Percentiles rank a stretch among this genome's conserved stretches.
These are phyloP conservation scores for Lachancea lanzarotensis DNA, from an alignment of 805 yeast species.

Conservation along the genomic window DNA sequence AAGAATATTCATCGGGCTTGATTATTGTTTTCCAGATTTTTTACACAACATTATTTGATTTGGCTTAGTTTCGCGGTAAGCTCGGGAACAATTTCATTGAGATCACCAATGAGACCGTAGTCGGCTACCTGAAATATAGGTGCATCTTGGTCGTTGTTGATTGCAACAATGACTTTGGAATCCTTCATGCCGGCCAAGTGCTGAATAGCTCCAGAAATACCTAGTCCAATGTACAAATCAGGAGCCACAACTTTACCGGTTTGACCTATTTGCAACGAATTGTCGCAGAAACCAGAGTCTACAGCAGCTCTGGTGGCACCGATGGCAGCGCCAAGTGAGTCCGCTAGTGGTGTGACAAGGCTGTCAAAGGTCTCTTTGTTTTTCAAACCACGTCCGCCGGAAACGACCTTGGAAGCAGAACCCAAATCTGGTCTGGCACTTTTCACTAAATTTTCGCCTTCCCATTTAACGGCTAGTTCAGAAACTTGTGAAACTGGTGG, in stretches of 20 bases:
- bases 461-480: conserved; percentile 47
- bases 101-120: conserved; percentile 81
- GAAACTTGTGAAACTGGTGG: conserved; percentile 13
- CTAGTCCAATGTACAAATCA: conserved; percentile 86
- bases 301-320: conserved; percentile 99
- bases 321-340: conserved; percentile 78
- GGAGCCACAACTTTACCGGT: conserved; percentile 98
- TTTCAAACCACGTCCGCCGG: conserved; percentile 94
- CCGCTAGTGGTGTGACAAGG: conserved; percentile 76
- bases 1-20: neutral
- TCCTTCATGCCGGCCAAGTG: conserved; percentile 99
- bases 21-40: neutral
- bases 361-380: conserved; percentile 80
- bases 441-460: conserved; percentile 64
- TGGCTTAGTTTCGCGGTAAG: conserved; percentile 54
- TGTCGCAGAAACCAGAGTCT: conserved; percentile 91
- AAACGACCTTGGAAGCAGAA: conserved; percentile 71
- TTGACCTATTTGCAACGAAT: conserved; percentile 95
- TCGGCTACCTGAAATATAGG: conserved; percentile 92
- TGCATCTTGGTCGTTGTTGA: conserved; percentile 90
- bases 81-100: conserved; percentile 85
- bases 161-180: conserved; percentile 86
- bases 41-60: neutral
- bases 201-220: conserved; percentile 96
- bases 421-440: conserved; percentile 86